Percentiles rank a stretch among this genome's conserved stretches.
These are phyloP conservation scores for Diplogelasinospora grovesii DNA, from an alignment of 495 filamentous ascomycete species.

Conservation along the genomic window DNA sequence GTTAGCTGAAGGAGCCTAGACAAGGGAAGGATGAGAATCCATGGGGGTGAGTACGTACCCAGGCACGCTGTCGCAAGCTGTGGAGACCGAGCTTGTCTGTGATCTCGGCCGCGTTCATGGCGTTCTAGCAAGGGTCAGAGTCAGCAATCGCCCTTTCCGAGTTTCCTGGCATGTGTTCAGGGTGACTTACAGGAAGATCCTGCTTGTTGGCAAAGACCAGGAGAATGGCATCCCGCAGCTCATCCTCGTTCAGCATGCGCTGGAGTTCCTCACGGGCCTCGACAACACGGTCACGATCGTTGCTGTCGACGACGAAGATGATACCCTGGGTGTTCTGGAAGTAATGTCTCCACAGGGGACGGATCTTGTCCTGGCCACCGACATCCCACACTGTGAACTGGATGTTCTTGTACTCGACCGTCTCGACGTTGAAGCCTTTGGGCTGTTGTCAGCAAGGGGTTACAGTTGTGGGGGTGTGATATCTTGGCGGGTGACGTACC, in stretches of 20 bases:
- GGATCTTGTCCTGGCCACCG: constrained; percentile 99
- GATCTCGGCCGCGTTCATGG: constrained; percentile 99
- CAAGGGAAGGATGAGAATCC: neutral
- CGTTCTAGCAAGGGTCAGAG: constrained; percentile 58
- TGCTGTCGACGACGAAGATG: constrained; percentile 99
- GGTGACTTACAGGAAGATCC: constrained; percentile 82
- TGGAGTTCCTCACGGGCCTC: constrained; percentile 99
- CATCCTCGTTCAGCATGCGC: constrained; percentile 99
- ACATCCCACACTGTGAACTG: constrained; percentile 99
- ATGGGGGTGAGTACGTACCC: constrained; percentile 62
- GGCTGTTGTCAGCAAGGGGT: constrained; percentile 22
- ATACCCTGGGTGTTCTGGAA: constrained; percentile 99
- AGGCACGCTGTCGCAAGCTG: constrained; percentile 93
- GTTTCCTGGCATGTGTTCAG: neutral
- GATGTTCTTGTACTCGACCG: constrained; percentile 99
- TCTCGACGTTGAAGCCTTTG: constrained; percentile 98
- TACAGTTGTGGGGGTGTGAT: neutral
- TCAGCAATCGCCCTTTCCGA: constrained; percentile 18
- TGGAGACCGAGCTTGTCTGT: constrained; percentile 99
- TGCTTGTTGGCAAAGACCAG: constrained; percentile 99
- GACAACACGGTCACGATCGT: constrained; percentile 98
- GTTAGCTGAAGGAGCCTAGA: neutral
- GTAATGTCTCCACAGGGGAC: constrained; percentile 99
- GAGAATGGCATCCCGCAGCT: constrained; percentile 93
- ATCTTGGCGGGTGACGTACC: constrained; percentile 56